Evolutionary conservation across 768 basidiomycete species (phyloP), one percentile per base, ranked within the genome.

Genomic region (Piloderma croceum): DNA sequence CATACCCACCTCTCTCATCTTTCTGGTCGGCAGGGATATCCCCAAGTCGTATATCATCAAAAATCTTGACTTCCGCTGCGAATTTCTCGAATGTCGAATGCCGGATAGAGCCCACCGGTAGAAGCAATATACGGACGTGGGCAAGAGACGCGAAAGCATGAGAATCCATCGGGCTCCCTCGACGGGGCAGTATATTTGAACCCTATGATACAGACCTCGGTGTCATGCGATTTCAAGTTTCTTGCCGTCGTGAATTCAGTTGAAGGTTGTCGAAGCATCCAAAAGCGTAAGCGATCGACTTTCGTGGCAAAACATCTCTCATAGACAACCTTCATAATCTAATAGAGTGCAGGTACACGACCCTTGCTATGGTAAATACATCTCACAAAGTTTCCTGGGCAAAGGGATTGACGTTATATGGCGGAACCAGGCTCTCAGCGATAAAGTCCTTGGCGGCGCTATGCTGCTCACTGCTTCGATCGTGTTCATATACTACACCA

Each of bases 401-500:
- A n/a, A n/a, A n/a, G n/a, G n/a, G n/a, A n/a, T n/a, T n/a, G n/a
- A n/a, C n/a, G n/a, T n/a, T n/a, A n/a, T n/a, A n/a, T n/a, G n/a
- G n/a, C n/a, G 27, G n/a, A n/a, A 9, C 24, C 43, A 94, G 91
- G 81, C 77, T 29, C 59, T 74, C 49, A 85, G 81, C 49, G 92
- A 96, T 64, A 91, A 87, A 68, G 67, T 71, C 31, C 63, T 91
- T 7, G 92, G 92, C 37, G 77, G 81, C 22, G 51, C 67, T 31
- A 89, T 94, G 85, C 76, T 96, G 56, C 68, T 87, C 47, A 71
- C 76, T 46, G 89, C 90, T 24, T 73, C 77, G 5, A 60, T 79
- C 32, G 76, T 87, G 25, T 94, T 94, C 66, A 66, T 74, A 7
- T 97, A 97, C 60, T 98, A 97, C 61, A 91, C 93, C 2, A 71